These are phyloP conservation scores for Apophysomyces elegans DNA, from an alignment of 371 early-diverging fungal species.

Conservation along the genomic window DNA sequence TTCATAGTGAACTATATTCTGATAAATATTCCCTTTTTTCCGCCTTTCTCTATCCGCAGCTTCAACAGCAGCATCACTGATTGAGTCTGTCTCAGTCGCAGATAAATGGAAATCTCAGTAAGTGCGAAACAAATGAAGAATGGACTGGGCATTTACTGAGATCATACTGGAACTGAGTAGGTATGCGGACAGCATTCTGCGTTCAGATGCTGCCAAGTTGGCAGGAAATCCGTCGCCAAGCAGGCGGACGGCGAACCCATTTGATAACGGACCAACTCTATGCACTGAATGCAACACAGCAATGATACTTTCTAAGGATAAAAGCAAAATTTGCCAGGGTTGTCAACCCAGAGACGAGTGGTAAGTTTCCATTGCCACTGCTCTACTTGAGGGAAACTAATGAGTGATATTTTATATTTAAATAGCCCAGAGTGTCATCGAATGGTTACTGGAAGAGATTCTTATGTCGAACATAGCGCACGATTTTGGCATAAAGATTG, in stretches of 20 bases:
- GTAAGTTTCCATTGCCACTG: conserved; percentile 17
- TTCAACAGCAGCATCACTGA: conserved; percentile 53
- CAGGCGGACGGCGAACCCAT: conserved; percentile 20
- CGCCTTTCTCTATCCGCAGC: conserved; percentile 21
- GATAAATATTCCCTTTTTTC: too few relatives aligned
- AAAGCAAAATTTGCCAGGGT: not conserved
- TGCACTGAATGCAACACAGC: conserved; percentile 27
- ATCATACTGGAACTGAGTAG: conserved; percentile 15
- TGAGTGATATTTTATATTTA: not conserved
- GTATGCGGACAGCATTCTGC: conserved; percentile 48
- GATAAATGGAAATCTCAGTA: conserved; percentile 56
- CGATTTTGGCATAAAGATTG: conserved; percentile 58
- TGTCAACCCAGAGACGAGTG: conserved; percentile 29
- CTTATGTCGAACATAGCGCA: conserved; percentile 48
- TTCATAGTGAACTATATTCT: too few relatives aligned
- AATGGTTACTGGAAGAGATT: conserved; percentile 44
- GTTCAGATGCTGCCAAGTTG: conserved; percentile 21
- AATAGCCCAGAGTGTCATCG: conserved; percentile 48
- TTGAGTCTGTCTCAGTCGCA: conserved; percentile 33
- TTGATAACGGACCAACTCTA: conserved; percentile 11
- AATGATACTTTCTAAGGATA: not conserved
- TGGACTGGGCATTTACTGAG: not conserved
- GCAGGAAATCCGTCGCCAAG: conserved; percentile 11
- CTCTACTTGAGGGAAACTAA: too few relatives aligned
- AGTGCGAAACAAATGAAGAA: conserved; percentile 2